These are phyloP conservation scores for Tulasnella sp. DNA, from an alignment of 768 basidiomycete genomes.

Conservation along the genomic window DNA sequence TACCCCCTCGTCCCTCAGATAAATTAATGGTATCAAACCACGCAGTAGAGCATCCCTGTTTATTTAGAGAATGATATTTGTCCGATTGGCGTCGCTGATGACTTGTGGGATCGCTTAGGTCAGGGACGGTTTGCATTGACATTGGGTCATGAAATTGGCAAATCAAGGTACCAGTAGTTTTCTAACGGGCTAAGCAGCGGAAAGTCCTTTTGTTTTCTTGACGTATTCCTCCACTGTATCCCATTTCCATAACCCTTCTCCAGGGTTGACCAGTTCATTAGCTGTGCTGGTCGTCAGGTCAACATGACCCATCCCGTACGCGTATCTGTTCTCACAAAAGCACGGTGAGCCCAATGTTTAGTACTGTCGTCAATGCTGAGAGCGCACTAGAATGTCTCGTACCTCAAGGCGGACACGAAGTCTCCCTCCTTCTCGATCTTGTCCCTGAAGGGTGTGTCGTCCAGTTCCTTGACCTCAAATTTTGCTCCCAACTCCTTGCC, in stretches of 20 bases:
- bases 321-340: not conserved
- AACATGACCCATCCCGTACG: not conserved
- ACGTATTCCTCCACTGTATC: not conserved
- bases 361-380: not conserved
- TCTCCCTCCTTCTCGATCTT: not conserved
- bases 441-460: not conserved
- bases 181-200: not conserved
- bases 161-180: not conserved
- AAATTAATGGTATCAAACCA: not conserved
- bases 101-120: not conserved
- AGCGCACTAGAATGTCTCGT: not conserved
- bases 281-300: not conserved
- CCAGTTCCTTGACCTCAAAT: not conserved
- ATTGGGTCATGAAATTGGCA: not conserved
- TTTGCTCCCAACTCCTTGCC: not conserved
- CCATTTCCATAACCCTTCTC: slow-evolving; percentile 9
- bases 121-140: not conserved
- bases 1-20: not conserved
- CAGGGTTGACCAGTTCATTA: slow-evolving; percentile 11
- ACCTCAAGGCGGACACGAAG: not conserved
- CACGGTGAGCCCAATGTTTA: not conserved
- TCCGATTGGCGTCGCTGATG: not conserved
- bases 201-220: not conserved
- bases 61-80: too few relatives aligned
- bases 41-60: not conserved